These are phyloP conservation scores for Amanita rimosa DNA, from an alignment of 768 basidiomycete genomes.

Conservation along the genomic window DNA sequence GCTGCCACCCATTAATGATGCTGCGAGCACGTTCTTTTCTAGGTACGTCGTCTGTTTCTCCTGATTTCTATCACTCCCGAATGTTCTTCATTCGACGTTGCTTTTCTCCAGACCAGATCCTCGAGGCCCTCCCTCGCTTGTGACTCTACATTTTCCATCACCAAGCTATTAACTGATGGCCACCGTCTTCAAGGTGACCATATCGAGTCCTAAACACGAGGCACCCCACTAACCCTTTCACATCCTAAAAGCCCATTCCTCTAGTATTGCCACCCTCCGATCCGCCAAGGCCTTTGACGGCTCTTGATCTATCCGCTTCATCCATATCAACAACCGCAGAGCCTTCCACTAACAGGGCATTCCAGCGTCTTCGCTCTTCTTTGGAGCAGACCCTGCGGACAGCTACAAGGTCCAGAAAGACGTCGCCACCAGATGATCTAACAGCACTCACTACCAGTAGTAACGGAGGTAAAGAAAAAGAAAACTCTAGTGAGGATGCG, in stretches of 20 bases:
- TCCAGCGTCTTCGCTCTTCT: constrained; percentile 55
- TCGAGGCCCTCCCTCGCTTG: background rate
- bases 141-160: background rate
- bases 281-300: constrained; percentile 23
- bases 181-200: constrained; percentile 27
- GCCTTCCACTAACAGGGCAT: constrained; percentile 33
- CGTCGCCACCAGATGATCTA: constrained; percentile 28
- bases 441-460: constrained; percentile 26
- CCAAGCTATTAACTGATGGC: constrained; percentile 27
- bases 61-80: constrained; percentile 5
- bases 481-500: constrained; percentile 20
- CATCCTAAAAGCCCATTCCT: constrained; percentile 21
- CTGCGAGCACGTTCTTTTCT: background rate
- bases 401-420: constrained; percentile 47
- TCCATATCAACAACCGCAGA: constrained; percentile 21
- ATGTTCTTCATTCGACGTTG: background rate
- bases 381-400: constrained; percentile 57
- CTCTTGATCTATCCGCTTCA: constrained; percentile 19
- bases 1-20: background rate
- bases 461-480: constrained; percentile 34
- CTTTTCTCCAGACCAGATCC: background rate
- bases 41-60: background rate
- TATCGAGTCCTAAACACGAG: constrained; percentile 35
- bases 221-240: constrained; percentile 25
- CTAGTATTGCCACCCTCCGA: constrained; percentile 30